These are phyloP conservation scores for Eutrema japonicum DNA, from an alignment of 345 rosid species.

Conservation along the genomic window DNA sequence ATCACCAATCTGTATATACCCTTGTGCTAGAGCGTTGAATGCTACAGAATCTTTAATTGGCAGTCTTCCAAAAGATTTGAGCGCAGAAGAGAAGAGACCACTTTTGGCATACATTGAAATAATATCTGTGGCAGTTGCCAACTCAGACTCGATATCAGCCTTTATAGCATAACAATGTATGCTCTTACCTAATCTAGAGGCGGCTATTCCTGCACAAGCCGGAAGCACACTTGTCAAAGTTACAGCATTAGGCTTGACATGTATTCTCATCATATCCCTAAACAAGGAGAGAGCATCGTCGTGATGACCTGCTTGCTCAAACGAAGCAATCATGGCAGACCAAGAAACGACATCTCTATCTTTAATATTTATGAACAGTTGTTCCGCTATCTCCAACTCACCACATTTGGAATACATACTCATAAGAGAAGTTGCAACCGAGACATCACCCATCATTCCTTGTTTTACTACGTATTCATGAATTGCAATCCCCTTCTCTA, in stretches of 20 bases:
- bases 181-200: conserved; percentile 56
- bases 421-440: conserved; percentile 56
- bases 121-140: conserved; percentile 54
- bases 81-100: conserved; percentile 48
- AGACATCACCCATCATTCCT: conserved; percentile 49
- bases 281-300: conserved; percentile 56
- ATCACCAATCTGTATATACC: conserved; percentile 51
- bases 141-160: conserved; percentile 49
- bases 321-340: conserved; percentile 61
- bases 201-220: conserved; percentile 54
- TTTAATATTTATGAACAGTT: conserved; percentile 45
- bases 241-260: conserved; percentile 52
- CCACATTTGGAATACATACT: conserved; percentile 67
- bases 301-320: conserved; percentile 58
- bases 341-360: conserved; percentile 60
- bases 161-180: conserved; percentile 61
- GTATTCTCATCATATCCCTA: conserved; percentile 51
- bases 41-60: conserved; percentile 57
- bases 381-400: conserved; percentile 47
- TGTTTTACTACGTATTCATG: conserved; percentile 45
- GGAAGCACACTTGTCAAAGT: conserved; percentile 56
- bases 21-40: conserved; percentile 66
- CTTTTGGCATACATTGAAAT: conserved; percentile 65
- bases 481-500: conserved; percentile 49
- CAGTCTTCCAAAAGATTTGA: conserved; percentile 50